These are phyloP conservation scores for Aphanomyces stellatus DNA, from an alignment of 352 stramenopile species.

Conservation along the genomic window DNA sequence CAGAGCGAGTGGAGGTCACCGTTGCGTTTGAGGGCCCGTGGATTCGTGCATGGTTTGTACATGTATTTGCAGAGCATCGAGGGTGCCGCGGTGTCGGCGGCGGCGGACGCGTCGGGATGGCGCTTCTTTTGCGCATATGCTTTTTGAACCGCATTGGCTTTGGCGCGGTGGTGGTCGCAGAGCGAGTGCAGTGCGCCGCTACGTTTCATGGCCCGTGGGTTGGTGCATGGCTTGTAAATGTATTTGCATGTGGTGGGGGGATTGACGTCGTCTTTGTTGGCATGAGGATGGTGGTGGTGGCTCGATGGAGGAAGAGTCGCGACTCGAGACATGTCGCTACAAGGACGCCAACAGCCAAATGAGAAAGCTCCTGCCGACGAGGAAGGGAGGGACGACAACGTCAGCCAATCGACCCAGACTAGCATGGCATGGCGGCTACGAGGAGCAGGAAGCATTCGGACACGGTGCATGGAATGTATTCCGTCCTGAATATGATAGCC, in stretches of 20 bases:
- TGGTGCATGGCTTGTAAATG: not conserved
- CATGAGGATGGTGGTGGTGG: too few species aligned
- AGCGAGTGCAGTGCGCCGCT: not conserved
- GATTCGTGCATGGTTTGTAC: constrained; percentile 57
- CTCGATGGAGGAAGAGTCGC: too few species aligned
- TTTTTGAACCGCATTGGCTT: constrained; percentile 9
- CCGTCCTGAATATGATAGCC: too few species aligned
- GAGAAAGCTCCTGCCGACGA: too few species aligned
- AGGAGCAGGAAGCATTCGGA: too few species aligned
- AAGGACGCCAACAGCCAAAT: too few species aligned
- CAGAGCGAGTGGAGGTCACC: constrained; percentile 77
- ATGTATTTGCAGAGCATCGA: constrained; percentile 37
- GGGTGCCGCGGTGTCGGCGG: not conserved
- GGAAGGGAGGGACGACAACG: too few species aligned
- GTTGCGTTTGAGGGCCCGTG: constrained; percentile 75
- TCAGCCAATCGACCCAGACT: too few species aligned
- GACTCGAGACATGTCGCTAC: too few species aligned
- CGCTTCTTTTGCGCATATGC: not conserved
- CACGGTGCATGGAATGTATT: too few species aligned
- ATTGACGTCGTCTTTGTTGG: too few species aligned
- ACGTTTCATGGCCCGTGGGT: not conserved
- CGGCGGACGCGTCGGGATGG: not conserved
- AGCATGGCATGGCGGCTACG: too few species aligned
- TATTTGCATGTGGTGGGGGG: not conserved
- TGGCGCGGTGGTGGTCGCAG: not conserved